Evolutionary conservation across 495 filamentous ascomycete species (phyloP).

Genomic region (Daldinia concentrica): DNA sequence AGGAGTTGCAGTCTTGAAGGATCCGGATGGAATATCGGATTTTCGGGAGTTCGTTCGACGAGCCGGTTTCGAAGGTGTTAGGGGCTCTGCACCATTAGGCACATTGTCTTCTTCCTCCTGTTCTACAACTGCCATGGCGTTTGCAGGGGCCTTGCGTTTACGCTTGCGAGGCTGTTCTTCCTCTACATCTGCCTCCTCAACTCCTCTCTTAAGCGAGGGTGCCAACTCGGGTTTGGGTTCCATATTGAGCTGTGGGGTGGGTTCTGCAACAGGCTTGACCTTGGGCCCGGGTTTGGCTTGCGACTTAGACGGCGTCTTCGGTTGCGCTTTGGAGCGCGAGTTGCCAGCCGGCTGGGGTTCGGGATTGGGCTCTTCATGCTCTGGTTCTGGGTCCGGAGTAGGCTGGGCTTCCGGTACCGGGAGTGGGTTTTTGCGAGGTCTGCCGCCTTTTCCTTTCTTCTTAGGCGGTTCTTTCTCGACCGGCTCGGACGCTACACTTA

Average conservation of each 20-base stretch:
- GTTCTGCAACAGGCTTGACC: neutral
- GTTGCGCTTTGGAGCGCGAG: neutral
- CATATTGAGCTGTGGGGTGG: neutral
- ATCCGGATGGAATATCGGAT: constrained; percentile 20
- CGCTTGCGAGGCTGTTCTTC: constrained; percentile 28
- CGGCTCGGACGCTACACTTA: neutral
- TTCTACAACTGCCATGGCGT: neutral
- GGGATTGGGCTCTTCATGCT: neutral
- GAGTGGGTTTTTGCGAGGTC: constrained; percentile 41
- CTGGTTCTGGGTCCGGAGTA: neutral
- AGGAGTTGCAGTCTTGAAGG: constrained; percentile 23
- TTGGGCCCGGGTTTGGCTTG: neutral
- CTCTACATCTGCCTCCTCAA: constrained; percentile 20
- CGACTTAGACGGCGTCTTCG: neutral
- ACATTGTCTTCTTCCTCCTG: constrained; percentile 7
- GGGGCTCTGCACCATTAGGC: constrained; percentile 15
- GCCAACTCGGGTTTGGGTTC: constrained; percentile 3
- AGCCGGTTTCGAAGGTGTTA: constrained; percentile 13
- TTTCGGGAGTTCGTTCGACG: constrained; percentile 33
- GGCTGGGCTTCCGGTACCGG: constrained; percentile 22
- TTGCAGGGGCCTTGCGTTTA: constrained; percentile 19
- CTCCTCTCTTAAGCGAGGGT: constrained; percentile 38
- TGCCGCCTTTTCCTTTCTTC: constrained; percentile 46
- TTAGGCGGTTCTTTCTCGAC: constrained; percentile 25
- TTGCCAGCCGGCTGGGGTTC: neutral